phyloP scores from a whole-genome alignment of 331 rosid genomes.

The Quercus tomentella region DNA sequence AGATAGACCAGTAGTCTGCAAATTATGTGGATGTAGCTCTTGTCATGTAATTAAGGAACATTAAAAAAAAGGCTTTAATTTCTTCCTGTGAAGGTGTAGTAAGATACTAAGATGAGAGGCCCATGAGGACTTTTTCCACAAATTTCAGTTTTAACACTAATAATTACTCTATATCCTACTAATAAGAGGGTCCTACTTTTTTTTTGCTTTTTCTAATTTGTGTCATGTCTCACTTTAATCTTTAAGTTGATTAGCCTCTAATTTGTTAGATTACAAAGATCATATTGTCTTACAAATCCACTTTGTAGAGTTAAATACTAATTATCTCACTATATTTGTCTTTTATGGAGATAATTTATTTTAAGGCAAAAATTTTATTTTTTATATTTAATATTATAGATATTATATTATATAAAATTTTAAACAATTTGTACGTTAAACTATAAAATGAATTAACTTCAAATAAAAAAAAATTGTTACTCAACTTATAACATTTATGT shows the following conservation, averaged over 20 bases:
- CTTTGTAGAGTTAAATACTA: not conserved
- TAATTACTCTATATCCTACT: not conserved
- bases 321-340: not conserved
- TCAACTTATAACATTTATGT: no score
- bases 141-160: not conserved
- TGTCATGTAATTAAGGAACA: not conserved
- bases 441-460: no score
- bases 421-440: no score
- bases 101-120: not conserved
- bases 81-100: constrained; percentile 2
- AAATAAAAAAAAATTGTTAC: no score
- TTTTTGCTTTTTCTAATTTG: constrained; percentile 7
- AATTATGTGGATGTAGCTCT: not conserved
- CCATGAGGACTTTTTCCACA: not conserved
- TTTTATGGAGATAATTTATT: no score
- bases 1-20: not conserved
- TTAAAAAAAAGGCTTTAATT: not conserved
- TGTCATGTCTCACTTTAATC: constrained; percentile 16
- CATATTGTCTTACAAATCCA: constrained; percentile 1
- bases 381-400: no score
- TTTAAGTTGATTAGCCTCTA: constrained; percentile 12
- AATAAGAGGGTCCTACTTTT: constrained; percentile 2
- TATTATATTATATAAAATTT: no score
- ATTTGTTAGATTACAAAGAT: constrained; percentile 8
- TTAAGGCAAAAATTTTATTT: no score